These are phyloP conservation scores for Pelargonium australe DNA, from an alignment of 441 rosid species.

Conservation along the genomic window DNA sequence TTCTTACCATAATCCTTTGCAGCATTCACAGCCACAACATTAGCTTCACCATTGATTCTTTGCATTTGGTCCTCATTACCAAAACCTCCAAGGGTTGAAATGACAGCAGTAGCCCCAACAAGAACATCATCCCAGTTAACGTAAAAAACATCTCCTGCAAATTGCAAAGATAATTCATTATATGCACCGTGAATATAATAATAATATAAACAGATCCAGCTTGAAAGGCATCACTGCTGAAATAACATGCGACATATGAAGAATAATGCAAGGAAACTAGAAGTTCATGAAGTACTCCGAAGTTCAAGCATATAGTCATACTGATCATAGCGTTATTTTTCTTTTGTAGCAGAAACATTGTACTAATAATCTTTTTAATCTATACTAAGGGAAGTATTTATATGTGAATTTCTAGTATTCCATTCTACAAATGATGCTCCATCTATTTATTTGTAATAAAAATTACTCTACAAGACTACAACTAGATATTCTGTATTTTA, in stretches of 20 bases:
- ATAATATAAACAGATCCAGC: too few species aligned
- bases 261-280: not conserved
- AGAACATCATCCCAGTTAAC: constrained; percentile 89
- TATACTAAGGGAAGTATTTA: not conserved
- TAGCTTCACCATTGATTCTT: constrained; percentile 87
- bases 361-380: not conserved
- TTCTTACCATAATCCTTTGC: constrained; percentile 71
- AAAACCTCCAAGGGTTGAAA: constrained; percentile 91
- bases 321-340: not conserved
- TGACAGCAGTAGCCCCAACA: constrained; percentile 75
- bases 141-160: constrained; percentile 83
- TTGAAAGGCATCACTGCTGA: too few species aligned
- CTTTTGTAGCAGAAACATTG: not conserved
- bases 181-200: not conserved
- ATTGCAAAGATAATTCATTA: constrained; percentile 12
- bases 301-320: not conserved
- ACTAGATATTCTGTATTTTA: not conserved
- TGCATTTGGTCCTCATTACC: constrained; percentile 88
- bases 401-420: not conserved
- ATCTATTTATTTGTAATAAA: not conserved
- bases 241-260: not conserved
- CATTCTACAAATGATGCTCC: not conserved
- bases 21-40: constrained; percentile 67
- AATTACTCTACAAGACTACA: not conserved
- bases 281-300: not conserved